Evolutionary conservation across 768 basidiomycete species (phyloP), one percentile per base, ranked within the genome.

Genomic region (Hortiboletus flavorubellus): DNA sequence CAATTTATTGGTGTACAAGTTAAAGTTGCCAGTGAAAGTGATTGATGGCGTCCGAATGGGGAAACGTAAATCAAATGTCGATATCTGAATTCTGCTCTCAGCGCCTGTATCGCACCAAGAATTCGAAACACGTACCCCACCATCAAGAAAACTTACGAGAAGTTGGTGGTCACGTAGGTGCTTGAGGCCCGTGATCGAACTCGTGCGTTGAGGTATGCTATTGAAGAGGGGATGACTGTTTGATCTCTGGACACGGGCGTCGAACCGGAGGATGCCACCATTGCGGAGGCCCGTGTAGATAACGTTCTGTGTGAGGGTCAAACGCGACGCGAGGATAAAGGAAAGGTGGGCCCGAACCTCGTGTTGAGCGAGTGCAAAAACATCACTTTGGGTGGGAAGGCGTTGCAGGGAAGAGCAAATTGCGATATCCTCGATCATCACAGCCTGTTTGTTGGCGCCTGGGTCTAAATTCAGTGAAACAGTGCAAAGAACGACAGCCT

Each of bases 1-100:
- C 53, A 85, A 69, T 60, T 73, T 76, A 21, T 69, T 70, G 7
- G 72, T 78, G 59, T 80, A 75, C 1, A 76, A 71, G 59, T 87
- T 88, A n/a, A 79, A 67, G 58, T 89, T 83, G 1, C 85, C 87
- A 10, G 65, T 58, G 55, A 83, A 83, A 6, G 65, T 59, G 49
- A 78, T 66, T 2, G 80, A 31, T 1, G 89, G 87, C 1, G 66
- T 68, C 12, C 60, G 59, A 34, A 72, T 66, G 44, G 76, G 68
- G 59, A 80, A 87, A 9, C 89, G 82, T 48, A 87, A 67, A 68
- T 91, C 88, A 56, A 80, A 86, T 4, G 78, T 71, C 44, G 80
- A 77, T 16, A 89, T 72, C 88, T 87, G 51, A 35, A 38, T 31
- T 35, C n/a, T 35, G 39, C n/a, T 3, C 4, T 64, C 8, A 59